Base-by-base conservation (phyloP, 768 basidiomycete genomes). In the Pleurotus tuber-regium region DNA sequence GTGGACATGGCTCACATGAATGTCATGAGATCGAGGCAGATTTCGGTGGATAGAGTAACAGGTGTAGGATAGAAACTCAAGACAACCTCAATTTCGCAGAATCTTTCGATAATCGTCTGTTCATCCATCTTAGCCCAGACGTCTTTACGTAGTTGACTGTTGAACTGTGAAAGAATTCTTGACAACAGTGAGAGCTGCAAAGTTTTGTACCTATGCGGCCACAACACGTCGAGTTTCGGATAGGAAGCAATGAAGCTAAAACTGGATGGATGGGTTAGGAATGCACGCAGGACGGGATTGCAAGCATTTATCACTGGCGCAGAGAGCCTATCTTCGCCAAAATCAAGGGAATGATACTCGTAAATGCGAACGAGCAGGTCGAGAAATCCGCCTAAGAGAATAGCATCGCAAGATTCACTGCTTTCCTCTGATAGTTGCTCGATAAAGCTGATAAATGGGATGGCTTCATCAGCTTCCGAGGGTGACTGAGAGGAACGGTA, bases 1-100 rank as follows among this genome's bases (percentile, higher is more conserved):
- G 30, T 14, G 30, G 14, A n/a, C n/a, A n/a, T n/a, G 14, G 24
- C 55, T 50, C 38, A 57, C 55, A 44, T 42, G 21, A 57, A 52
- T n/a, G 47, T 16, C 16, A 57, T n/a, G 30, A 57, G 31, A 36
- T 57, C 55, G 30, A 57, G 48, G n/a, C 36, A 50, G 10, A 53
- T 26, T 24, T 50, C 52, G 19, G 50, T 44, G 21, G 53, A 39
- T 30, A 50, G 47, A 25, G 28, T 41, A 44, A 38, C 40, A 49
- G 44, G 46, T 14, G 19, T 29, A n/a, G 40, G 38, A 12, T 10
- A 19, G 31, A 43, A 38, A 23, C 47, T 46, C 23, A 53, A 12
- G 23, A 53, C 35, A 16, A 46, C 52, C 24, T 54, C 36, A 35
- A 57, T 53, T 24, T 54, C 52, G 29, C 40, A 50, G 18, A 54